Percentiles rank a stretch among this genome's conserved stretches.
Conservation (phyloP, 148 eudicot species). For the Linanthus parryae region DNA sequence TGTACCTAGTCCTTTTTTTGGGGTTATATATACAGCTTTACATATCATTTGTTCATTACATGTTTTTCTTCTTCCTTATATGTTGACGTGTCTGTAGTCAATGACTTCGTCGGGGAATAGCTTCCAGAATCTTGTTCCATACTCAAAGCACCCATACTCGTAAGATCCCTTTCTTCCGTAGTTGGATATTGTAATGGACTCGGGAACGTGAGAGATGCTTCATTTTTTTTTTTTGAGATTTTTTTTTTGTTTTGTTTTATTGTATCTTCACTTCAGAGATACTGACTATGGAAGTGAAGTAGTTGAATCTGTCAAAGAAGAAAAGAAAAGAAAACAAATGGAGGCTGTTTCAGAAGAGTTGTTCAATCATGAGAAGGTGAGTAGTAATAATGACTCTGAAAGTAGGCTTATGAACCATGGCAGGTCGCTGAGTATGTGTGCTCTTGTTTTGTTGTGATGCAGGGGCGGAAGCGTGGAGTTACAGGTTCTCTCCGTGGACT, state of each 20-base stretch:
- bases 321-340: constrained; percentile 81
- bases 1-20: too few relatives aligned
- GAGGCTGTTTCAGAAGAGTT: constrained; percentile 94
- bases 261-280: constrained; percentile 39
- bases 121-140: constrained; percentile 69
- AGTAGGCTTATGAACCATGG: too few relatives aligned
- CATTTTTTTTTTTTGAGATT: background rate
- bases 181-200: background rate
- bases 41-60: too few relatives aligned
- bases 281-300: constrained; percentile 62
- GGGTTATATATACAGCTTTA: too few relatives aligned
- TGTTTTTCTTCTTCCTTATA: background rate
- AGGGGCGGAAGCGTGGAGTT: too few relatives aligned
- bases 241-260: constrained; percentile 2
- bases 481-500: too few relatives aligned
- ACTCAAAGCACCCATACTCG: constrained; percentile 73
- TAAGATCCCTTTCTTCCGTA: constrained; percentile 26
- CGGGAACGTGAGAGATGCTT: background rate
- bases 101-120: constrained; percentile 70
- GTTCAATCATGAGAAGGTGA: constrained; percentile 69
- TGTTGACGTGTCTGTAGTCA: constrained; percentile 29
- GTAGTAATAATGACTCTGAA: too few relatives aligned
- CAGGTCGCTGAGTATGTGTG: too few relatives aligned
- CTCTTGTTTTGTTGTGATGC: too few relatives aligned
- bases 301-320: constrained; percentile 61